Conservation (phyloP, 371 early-diverging fungal genomes). For the Cokeromyces recurvatus region DNA sequence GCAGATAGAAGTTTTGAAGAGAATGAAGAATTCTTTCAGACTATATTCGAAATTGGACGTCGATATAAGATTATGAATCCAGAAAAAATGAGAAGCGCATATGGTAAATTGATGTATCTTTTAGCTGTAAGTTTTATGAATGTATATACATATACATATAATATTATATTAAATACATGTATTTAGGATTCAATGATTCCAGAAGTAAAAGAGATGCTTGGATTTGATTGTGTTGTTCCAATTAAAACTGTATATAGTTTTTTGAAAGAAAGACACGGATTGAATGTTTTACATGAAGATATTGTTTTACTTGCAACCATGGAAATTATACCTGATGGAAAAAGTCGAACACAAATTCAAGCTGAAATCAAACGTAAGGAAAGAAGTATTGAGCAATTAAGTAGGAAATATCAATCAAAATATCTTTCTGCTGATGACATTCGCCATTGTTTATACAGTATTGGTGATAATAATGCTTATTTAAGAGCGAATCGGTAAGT, state of each 20-base stretch:
- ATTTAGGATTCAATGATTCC: conserved; percentile 78
- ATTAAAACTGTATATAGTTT: conserved; percentile 86
- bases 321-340: conserved; percentile 85
- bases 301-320: conserved; percentile 78
- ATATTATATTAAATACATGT: neutral
- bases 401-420: conserved; percentile 68
- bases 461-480: conserved; percentile 96
- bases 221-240: conserved; percentile 74
- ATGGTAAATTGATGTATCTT: conserved; percentile 94
- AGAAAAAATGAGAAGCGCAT: conserved; percentile 92
- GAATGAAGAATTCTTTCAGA: conserved; percentile 86
- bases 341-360: conserved; percentile 73
- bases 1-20: conserved; percentile 78
- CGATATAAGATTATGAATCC: conserved; percentile 97
- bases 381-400: conserved; percentile 79
- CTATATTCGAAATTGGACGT: conserved; percentile 93
- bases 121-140: conserved; percentile 52
- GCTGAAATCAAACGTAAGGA: conserved; percentile 88
- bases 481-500: conserved; percentile 73
- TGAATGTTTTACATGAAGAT: conserved; percentile 75
- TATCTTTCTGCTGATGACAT: conserved; percentile 66
- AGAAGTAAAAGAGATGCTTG: conserved; percentile 83
- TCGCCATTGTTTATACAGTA: conserved; percentile 84
- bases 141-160: no score
- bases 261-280: conserved; percentile 60